Evolutionary conservation across 1,139 yeast species (phyloP), one percentile per base, ranked within the genome.

Genomic region (Nakaseomyces bracarensis): DNA sequence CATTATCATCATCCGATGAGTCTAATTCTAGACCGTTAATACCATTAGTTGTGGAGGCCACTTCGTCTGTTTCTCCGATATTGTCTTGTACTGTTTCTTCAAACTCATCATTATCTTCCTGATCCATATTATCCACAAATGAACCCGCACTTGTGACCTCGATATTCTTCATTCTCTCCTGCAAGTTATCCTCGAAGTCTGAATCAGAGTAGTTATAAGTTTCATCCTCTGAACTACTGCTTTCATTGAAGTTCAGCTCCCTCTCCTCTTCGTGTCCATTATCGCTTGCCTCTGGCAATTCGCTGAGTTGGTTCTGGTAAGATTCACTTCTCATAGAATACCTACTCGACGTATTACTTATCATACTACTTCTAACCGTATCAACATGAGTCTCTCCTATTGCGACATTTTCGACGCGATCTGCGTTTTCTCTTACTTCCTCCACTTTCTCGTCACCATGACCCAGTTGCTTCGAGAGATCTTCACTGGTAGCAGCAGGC

Each of bases 161-260:
- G 44, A 58, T 43, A 29, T 53, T 51, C 41, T 50, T 43, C 42
- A 60, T 43, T 31, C 64, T 39, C 40, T 54, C 50, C 38, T 59
- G 61, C 28, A 60, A 43, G 38, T 57, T 53, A 25, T 60, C 64
- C 46, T 60, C 64, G 44, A 60, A 60, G 42, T 60, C 64, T 8
- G 63, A 58, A 44, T 60, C 64, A 4, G 63, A 58, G 39, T 60
- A 60, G 29, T 53, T 58, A 46, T 58, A 57, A 9, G 48, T 52
- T 19, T 50, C 49, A 19, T 48, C 30, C 21, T 30, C 34, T 5
- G 34, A 30, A 8, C 22, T 20, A 41, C 15, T 30, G 39, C 46
- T 3, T 36, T 35, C n/a, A 18, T 33, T 33, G 2, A 20, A 8
- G n/a, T 20, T 18, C 5, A 20, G 19, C 10, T 35, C 16, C 5